Evolutionary conservation across 805 yeast species (phyloP).

Genomic region (Candida insectalens): DNA sequence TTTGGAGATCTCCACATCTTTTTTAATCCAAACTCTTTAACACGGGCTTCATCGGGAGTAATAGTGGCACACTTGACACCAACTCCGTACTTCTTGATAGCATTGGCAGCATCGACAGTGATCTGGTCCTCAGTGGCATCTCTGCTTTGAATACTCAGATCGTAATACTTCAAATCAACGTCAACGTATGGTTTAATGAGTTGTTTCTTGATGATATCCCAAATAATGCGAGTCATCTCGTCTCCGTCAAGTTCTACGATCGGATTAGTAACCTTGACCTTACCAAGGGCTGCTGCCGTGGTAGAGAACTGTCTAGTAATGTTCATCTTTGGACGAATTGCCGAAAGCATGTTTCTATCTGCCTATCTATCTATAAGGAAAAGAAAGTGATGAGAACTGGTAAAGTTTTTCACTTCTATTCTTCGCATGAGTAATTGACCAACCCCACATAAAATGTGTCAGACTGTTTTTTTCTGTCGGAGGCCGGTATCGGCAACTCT

Average conservation of each 20-base stretch:
- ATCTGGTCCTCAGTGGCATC: conserved; percentile 65
- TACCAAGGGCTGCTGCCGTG: conserved; percentile 25
- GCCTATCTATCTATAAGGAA: no score
- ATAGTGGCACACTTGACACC: conserved; percentile 82
- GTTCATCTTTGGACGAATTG: background rate
- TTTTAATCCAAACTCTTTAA: conserved; percentile 60
- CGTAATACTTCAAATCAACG: conserved; percentile 68
- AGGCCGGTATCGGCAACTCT: no score
- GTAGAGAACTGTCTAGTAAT: conserved; percentile 15
- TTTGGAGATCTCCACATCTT: conserved; percentile 85
- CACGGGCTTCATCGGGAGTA: conserved; percentile 77
- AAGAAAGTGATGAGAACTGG: no score
- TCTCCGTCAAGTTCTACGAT: conserved; percentile 78
- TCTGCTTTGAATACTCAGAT: conserved; percentile 57
- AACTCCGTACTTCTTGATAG: conserved; percentile 65
- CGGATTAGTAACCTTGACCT: conserved; percentile 64
- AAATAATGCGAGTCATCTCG: conserved; percentile 80
- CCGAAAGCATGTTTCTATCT: background rate
- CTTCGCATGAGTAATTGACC: no score
- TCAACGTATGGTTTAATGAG: conserved; percentile 62
- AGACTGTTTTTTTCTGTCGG: no score
- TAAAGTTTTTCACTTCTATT: no score
- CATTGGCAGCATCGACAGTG: conserved; percentile 72
- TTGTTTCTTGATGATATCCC: conserved; percentile 64
- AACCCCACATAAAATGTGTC: no score